Evolutionary conservation across 306 rosid genomes (phyloP).

Genomic region (Vicia sativa): DNA sequence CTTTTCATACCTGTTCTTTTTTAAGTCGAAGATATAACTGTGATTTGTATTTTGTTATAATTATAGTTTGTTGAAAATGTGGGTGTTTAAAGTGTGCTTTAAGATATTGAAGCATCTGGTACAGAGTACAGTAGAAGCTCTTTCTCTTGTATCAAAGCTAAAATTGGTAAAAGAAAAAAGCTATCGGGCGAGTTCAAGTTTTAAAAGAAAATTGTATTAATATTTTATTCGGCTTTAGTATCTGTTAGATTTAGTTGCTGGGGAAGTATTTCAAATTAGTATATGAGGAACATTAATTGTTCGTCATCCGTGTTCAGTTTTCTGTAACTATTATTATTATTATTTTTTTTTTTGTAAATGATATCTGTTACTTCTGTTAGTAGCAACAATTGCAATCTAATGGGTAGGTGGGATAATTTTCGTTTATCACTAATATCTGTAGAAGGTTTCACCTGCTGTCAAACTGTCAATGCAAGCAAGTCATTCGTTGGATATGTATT

Average conservation of each 20-base stretch:
- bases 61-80: constrained; percentile 17
- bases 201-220: background rate
- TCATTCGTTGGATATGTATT: constrained; percentile 3
- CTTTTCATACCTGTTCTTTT: constrained; percentile 9
- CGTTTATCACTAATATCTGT: background rate
- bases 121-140: background rate
- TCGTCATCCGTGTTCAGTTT: no score
- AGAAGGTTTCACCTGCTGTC: background rate
- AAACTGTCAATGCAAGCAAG: background rate
- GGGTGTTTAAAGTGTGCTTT: constrained; percentile 25
- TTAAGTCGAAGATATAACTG: background rate
- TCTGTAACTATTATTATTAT: no score
- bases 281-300: no score
- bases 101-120: constrained; percentile 11
- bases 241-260: background rate
- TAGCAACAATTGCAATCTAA: no score
- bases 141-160: constrained; percentile 12
- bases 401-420: background rate
- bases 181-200: constrained; percentile 18
- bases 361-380: no score
- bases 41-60: constrained; percentile 5
- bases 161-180: constrained; percentile 3
- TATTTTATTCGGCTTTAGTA: background rate
- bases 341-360: no score
- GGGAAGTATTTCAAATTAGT: background rate